These are phyloP conservation scores for Aspergillus haitiensis DNA, from an alignment of 495 filamentous ascomycete genomes.

Conservation along the genomic window DNA sequence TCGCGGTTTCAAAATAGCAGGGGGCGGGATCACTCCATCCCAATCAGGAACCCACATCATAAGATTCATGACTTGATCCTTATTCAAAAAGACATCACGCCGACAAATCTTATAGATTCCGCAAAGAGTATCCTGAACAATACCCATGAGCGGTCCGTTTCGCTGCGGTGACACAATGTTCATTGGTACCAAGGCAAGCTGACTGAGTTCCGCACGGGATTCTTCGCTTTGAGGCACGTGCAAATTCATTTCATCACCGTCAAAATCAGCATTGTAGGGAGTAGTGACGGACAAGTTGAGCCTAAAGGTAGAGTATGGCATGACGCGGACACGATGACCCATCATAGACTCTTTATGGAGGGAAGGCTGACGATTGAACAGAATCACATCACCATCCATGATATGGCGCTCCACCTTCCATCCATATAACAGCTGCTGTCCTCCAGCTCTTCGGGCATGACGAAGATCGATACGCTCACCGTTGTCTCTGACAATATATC, in stretches of 20 bases:
- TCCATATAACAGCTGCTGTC: slow-evolving; percentile 84
- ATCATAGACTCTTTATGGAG: slow-evolving; percentile 99
- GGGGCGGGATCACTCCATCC: slow-evolving; percentile 90
- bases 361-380: slow-evolving; percentile 99
- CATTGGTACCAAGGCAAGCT: slow-evolving; percentile 92
- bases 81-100: slow-evolving; percentile 84
- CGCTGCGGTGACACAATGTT: slow-evolving; percentile 98
- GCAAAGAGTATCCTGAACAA: slow-evolving; percentile 95
- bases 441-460: slow-evolving; percentile 80
- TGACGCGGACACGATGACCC: slow-evolving; percentile 94
- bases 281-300: slow-evolving; percentile 96
- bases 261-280: slow-evolving; percentile 99
- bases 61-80: slow-evolving; percentile 90
- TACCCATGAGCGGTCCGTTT: slow-evolving; percentile 98
- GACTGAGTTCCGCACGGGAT: slow-evolving; percentile 85
- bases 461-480: slow-evolving; percentile 92
- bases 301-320: slow-evolving; percentile 98
- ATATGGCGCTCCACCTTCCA: slow-evolving; percentile 99
- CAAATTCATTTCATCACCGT: slow-evolving; percentile 99
- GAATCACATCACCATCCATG: slow-evolving; percentile 92
- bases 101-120: slow-evolving; percentile 96
- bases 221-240: slow-evolving; percentile 98
- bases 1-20: slow-evolving; percentile 85
- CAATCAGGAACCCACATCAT: slow-evolving; percentile 96
- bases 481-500: slow-evolving; percentile 89